Evolutionary conservation across 2,329 filamentous ascomycete genomes (phyloP).

Genomic region (Emmonsiellopsis sp.): DNA sequence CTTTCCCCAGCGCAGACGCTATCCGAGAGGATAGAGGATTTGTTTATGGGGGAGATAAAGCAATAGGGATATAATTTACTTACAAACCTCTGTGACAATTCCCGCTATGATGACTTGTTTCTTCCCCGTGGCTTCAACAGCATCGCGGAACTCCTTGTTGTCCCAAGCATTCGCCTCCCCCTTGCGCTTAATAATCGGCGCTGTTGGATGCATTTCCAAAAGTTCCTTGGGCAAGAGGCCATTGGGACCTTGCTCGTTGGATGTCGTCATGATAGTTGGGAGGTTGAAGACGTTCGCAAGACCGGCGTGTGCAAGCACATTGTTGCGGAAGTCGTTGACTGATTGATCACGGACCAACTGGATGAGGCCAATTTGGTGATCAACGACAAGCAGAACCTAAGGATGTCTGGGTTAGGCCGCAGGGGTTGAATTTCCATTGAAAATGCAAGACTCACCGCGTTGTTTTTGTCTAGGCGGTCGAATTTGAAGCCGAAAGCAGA

Average conservation of each 20-base stretch:
- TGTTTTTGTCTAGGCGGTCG: too few relatives aligned
- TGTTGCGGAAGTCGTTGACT: slow-evolving; percentile 54
- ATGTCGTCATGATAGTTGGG: slow-evolving; percentile 62
- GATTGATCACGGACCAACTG: slow-evolving; percentile 55
- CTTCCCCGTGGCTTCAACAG: slow-evolving; percentile 55
- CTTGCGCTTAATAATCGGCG: slow-evolving; percentile 56
- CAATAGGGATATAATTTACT: slow-evolving; percentile 8
- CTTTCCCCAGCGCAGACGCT: background rate
- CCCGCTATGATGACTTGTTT: slow-evolving; percentile 63
- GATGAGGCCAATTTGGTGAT: slow-evolving; percentile 16
- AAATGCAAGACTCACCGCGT: too few relatives aligned
- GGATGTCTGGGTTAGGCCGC: too few relatives aligned
- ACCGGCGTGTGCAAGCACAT: slow-evolving; percentile 58
- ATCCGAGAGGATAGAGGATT: too few relatives aligned
- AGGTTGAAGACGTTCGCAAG: slow-evolving; percentile 58
- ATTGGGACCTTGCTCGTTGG: slow-evolving; percentile 60
- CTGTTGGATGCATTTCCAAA: slow-evolving; percentile 54
- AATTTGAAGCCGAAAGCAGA: too few relatives aligned
- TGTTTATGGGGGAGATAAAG: background rate
- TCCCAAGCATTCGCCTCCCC: slow-evolving; percentile 74
- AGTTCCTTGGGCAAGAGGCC: slow-evolving; percentile 63
- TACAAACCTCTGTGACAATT: slow-evolving; percentile 65
- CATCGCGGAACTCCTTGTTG: slow-evolving; percentile 56
- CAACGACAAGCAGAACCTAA: too few relatives aligned
- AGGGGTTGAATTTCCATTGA: too few relatives aligned